These are phyloP conservation scores for Malassezia arunalokei DNA, from an alignment of 1,284 basidiomycete species.

Conservation along the genomic window DNA sequence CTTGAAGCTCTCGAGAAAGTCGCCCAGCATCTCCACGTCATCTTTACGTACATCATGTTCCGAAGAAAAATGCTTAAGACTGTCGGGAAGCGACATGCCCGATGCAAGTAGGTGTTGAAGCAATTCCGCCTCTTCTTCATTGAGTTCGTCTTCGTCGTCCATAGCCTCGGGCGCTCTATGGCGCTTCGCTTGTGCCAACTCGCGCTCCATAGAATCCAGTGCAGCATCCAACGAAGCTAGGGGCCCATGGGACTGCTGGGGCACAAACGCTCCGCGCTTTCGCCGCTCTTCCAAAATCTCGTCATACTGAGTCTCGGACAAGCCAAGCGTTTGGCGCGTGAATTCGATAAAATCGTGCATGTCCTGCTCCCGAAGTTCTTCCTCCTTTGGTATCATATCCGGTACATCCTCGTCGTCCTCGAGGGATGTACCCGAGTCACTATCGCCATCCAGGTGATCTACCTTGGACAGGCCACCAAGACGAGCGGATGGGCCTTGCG, in stretches of 20 bases:
- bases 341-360: conserved; percentile 13
- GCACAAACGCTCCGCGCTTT: conserved; percentile 7
- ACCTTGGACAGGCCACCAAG: conserved; percentile 1
- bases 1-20: conserved; percentile 16
- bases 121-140: conserved; percentile 10
- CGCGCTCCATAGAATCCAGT: conserved; percentile 13
- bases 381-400: background rate
- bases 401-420: conserved; percentile 3
- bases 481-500: background rate
- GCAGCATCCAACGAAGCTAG: conserved; percentile 10
- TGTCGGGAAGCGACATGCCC: conserved; percentile 10
- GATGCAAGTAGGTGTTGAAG: conserved; percentile 13
- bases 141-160: background rate
- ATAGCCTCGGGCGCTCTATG: background rate
- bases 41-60: background rate
- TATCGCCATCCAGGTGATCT: conserved; percentile 9
- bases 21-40: conserved; percentile 4
- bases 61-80: conserved; percentile 5
- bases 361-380: conserved; percentile 1
- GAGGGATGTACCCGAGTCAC: conserved; percentile 7
- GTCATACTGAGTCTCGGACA: conserved; percentile 9
- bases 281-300: conserved; percentile 7
- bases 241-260: background rate
- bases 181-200: background rate
- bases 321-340: conserved; percentile 9